Evolutionary conservation across 2,329 filamentous ascomycete genomes (phyloP).

Genomic region (Colletotrichum aenigma): DNA sequence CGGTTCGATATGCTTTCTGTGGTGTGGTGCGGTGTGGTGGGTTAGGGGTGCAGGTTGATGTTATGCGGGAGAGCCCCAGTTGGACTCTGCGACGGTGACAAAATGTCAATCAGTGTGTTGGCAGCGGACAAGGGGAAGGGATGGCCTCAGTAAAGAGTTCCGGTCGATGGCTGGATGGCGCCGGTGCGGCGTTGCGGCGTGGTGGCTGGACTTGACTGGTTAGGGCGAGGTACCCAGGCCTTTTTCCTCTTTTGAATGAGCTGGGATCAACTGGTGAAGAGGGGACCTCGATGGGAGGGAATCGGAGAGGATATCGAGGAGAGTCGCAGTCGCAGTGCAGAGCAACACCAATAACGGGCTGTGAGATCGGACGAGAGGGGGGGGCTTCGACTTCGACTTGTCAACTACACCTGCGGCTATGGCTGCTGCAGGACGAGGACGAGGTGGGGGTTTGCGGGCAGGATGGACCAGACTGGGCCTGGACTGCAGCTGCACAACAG

Average conservation of each 20-base stretch:
- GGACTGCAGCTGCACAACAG: neutral
- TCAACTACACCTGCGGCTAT: neutral
- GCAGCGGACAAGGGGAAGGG: neutral
- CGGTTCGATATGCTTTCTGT: neutral
- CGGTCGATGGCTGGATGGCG: constrained; percentile 1
- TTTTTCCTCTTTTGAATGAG: neutral
- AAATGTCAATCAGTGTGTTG: constrained; percentile 13
- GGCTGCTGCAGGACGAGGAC: neutral
- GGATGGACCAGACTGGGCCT: neutral
- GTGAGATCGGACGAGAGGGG: constrained; percentile 5
- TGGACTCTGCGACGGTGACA: neutral
- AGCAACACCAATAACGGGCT: neutral
- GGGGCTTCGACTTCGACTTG: neutral
- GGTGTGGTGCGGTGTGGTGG: constrained; percentile 2
- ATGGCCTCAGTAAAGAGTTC: neutral
- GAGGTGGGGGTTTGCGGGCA: neutral
- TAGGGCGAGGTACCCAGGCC: neutral
- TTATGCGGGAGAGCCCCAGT: constrained; percentile 1
- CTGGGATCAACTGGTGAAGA: neutral
- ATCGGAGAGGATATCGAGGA: neutral
- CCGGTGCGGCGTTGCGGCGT: neutral
- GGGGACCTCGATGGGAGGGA: neutral
- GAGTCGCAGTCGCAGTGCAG: neutral
- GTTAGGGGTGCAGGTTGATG: neutral
- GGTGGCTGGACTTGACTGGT: neutral